phyloP scores from a whole-genome alignment of 306 rosid genomes.

The Vigna nakashimae region DNA sequence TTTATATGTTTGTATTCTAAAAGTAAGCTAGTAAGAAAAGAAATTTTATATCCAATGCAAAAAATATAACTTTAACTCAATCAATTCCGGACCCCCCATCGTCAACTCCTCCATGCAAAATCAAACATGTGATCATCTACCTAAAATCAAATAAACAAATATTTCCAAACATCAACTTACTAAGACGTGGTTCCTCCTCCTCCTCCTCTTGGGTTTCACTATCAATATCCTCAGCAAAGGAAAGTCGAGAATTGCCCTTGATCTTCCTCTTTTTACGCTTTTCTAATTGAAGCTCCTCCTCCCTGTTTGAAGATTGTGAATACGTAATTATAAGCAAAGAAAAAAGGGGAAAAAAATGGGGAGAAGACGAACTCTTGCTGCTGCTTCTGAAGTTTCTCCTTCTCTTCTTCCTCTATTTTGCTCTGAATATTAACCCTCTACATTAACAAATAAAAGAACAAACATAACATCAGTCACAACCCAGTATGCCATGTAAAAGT shows the following conservation, averaged over 20 bases:
- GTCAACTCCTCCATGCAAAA: background rate
- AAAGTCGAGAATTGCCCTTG: conserved; percentile 80
- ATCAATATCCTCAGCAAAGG: conserved; percentile 87
- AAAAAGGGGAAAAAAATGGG: background rate
- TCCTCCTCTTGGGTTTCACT: conserved; percentile 82
- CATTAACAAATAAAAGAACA: conserved; percentile 13
- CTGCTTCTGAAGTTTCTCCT: conserved; percentile 94
- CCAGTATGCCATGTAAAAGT: background rate
- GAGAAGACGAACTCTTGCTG: conserved; percentile 72
- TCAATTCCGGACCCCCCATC: too few relatives aligned
- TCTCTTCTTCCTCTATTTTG: conserved; percentile 98
- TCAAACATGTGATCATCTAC: too few relatives aligned
- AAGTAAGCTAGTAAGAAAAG: too few relatives aligned
- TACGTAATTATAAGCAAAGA: background rate
- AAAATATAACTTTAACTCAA: too few relatives aligned
- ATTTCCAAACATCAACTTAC: conserved; percentile 45
- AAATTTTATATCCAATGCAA: too few relatives aligned
- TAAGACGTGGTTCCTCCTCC: conserved; percentile 30
- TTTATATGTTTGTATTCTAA: too few relatives aligned
- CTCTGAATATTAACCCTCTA: conserved; percentile 90
- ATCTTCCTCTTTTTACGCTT: conserved; percentile 94
- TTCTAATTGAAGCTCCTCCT: conserved; percentile 83
- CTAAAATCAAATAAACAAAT: background rate
- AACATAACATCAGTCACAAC: background rate
- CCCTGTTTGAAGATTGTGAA: conserved; percentile 53